A percentile compares a stretch with the other conserved stretches of the same genome.
phyloP scores from a whole-genome alignment of 2,329 filamentous ascomycete genomes.

The Fusarium hainanense region DNA sequence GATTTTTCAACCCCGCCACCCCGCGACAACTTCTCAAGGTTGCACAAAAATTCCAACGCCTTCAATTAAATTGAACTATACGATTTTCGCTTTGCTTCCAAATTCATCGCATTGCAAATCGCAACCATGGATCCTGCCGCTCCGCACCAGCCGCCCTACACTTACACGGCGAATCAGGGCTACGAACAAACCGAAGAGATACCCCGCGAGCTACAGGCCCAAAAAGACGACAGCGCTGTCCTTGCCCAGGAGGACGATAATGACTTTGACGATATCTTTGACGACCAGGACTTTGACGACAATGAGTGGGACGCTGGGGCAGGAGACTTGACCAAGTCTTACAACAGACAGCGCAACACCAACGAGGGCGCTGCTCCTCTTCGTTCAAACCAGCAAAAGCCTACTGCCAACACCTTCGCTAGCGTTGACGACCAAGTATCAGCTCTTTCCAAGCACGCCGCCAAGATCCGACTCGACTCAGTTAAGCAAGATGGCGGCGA shows the following conservation, averaged over 20 bases:
- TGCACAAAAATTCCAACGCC: constrained; percentile 41
- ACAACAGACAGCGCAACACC: constrained; percentile 83
- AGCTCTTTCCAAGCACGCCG: constrained; percentile 84
- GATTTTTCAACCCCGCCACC: constrained; percentile 33
- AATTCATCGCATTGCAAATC: constrained; percentile 4
- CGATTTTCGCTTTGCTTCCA: background rate
- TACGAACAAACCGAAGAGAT: constrained; percentile 55
- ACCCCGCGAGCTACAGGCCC: constrained; percentile 48
- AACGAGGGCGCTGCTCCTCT: constrained; percentile 67
- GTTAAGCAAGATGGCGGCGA: constrained; percentile 61
- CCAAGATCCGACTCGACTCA: constrained; percentile 83
- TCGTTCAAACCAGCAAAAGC: constrained; percentile 81
- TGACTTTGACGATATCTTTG: constrained; percentile 47
- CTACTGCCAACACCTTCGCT: constrained; percentile 80
- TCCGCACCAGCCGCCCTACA: constrained; percentile 59
- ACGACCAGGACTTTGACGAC: constrained; percentile 69
- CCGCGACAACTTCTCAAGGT: constrained; percentile 39
- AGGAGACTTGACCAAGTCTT: constrained; percentile 83
- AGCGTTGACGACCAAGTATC: constrained; percentile 89
- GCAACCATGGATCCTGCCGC: constrained; percentile 48
- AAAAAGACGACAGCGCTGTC: constrained; percentile 41
- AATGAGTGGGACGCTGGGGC: constrained; percentile 70
- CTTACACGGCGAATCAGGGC: constrained; percentile 57
- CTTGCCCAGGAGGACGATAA: constrained; percentile 40
- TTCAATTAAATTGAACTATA: constrained; percentile 8